Conservation (phyloP, 306 rosid species). For the Casuarina glauca region DNA sequence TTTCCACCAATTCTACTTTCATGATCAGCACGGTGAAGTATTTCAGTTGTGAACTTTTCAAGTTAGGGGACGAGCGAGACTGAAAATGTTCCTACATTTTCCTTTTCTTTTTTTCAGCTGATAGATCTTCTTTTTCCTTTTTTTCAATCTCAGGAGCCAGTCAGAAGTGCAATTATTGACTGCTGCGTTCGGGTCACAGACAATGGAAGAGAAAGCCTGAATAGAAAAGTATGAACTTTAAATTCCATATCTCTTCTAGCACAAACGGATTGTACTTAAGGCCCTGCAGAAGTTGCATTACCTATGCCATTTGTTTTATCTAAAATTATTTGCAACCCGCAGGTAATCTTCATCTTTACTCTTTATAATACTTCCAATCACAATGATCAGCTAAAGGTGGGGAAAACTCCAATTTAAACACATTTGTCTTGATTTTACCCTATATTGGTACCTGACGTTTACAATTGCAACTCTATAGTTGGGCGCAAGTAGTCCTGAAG, state of each 20-base stretch:
- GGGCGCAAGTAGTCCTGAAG: constrained; percentile 92
- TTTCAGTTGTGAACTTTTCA: constrained; percentile 16
- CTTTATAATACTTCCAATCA: constrained; percentile 64
- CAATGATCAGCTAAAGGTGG: constrained; percentile 78
- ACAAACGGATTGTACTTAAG: constrained; percentile 8
- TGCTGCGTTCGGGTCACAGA: constrained; percentile 67
- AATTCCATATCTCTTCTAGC: background rate
- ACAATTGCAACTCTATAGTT: constrained; percentile 45
- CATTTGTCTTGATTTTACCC: constrained; percentile 10
- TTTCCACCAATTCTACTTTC: background rate
- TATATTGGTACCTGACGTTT: constrained; percentile 19
- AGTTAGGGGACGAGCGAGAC: constrained; percentile 10
- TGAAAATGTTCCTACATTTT: background rate
- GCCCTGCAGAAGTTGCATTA: background rate
- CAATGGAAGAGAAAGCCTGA: constrained; percentile 72
- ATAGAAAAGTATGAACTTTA: constrained; percentile 53
- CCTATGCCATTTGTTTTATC: constrained; percentile 11
- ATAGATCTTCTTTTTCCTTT: background rate
- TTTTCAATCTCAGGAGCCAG: constrained; percentile 61
- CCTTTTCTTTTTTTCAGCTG: background rate
- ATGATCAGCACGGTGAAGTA: background rate
- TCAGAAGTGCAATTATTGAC: constrained; percentile 78
- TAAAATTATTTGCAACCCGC: constrained; percentile 30
- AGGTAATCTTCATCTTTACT: constrained; percentile 74
- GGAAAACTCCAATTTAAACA: constrained; percentile 17